phyloP scores from a whole-genome alignment of 1,284 basidiomycete species.

The Ustilago hordei region DNA sequence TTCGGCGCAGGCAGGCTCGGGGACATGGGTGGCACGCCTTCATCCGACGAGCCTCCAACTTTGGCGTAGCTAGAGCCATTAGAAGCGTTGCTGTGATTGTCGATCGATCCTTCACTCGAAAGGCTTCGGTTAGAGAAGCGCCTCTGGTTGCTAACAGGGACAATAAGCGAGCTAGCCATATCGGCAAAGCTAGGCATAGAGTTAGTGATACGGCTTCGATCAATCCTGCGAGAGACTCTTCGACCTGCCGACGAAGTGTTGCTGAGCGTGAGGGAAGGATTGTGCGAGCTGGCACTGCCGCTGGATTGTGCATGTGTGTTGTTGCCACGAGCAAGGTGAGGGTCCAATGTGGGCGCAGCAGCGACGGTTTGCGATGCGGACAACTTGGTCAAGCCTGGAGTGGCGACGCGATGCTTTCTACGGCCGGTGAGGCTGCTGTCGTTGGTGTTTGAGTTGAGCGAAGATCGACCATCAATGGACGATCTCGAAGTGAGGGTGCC shows the following conservation, averaged over 20 bases:
- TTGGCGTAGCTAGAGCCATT: slow-evolving; percentile 40
- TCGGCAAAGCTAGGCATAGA: slow-evolving; percentile 39
- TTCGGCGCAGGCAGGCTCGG: slow-evolving; percentile 12
- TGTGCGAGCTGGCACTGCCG: slow-evolving; percentile 37
- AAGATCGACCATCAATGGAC: slow-evolving; percentile 20
- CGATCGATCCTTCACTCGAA: slow-evolving; percentile 42
- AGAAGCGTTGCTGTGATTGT: slow-evolving; percentile 47
- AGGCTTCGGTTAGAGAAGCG: slow-evolving; percentile 36
- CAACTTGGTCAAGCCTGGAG: slow-evolving; percentile 36
- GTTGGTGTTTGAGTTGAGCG: slow-evolving; percentile 16
- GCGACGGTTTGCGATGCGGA: slow-evolving; percentile 1
- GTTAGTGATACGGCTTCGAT: slow-evolving; percentile 38
- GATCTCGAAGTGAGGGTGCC: slow-evolving; percentile 15
- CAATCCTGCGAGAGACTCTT: slow-evolving; percentile 23
- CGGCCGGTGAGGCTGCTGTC: slow-evolving; percentile 8
- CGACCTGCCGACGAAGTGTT: slow-evolving; percentile 16
- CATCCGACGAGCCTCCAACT: slow-evolving; percentile 38
- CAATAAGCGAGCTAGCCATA: slow-evolving; percentile 31
- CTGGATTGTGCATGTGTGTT: slow-evolving; percentile 20
- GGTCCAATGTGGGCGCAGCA: slow-evolving; percentile 25
- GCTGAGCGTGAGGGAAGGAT: slow-evolving; percentile 23
- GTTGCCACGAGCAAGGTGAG: slow-evolving; percentile 26
- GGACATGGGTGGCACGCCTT: slow-evolving; percentile 20
- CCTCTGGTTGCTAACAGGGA: slow-evolving; percentile 25
- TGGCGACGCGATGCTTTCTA: slow-evolving; percentile 30